Conservation (phyloP, 345 rosid genomes). For the Pistacia atlantica region DNA sequence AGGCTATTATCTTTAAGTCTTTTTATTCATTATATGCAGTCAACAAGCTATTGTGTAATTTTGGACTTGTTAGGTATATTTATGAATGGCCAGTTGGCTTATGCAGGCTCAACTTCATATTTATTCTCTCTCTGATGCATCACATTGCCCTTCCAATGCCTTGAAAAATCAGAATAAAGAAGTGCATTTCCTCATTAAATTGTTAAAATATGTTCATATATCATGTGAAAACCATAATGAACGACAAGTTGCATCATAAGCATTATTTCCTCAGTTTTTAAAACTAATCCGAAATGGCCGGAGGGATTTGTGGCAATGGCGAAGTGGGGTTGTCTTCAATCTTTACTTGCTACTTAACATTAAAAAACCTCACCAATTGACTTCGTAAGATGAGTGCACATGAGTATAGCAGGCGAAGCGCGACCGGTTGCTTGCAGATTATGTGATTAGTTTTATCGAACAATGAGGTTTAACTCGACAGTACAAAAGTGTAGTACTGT, state of each 20-base stretch:
- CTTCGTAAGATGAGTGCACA: conserved; percentile 6
- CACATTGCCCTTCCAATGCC: background rate
- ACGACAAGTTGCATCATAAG: background rate
- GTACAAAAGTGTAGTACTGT: background rate
- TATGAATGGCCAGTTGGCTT: background rate
- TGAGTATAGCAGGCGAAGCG: conserved; percentile 3
- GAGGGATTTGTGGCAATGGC: background rate
- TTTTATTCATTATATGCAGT: no score
- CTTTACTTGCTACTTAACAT: background rate
- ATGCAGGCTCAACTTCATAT: background rate
- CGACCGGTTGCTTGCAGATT: conserved; percentile 4
- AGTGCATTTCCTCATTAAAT: background rate
- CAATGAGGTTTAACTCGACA: background rate
- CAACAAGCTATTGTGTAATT: background rate
- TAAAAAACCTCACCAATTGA: background rate
- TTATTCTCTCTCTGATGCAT: background rate
- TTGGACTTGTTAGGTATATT: background rate
- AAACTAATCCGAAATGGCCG: conserved; percentile 2
- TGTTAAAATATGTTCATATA: no score
- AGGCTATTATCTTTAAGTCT: background rate
- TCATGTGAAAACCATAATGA: background rate
- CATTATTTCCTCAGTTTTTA: background rate
- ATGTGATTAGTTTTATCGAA: background rate
- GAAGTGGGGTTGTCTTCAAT: conserved; percentile 15
- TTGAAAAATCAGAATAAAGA: background rate